Base-by-base conservation (phyloP, 1,284 basidiomycete species). In the Anthracocystis walkeri region DNA sequence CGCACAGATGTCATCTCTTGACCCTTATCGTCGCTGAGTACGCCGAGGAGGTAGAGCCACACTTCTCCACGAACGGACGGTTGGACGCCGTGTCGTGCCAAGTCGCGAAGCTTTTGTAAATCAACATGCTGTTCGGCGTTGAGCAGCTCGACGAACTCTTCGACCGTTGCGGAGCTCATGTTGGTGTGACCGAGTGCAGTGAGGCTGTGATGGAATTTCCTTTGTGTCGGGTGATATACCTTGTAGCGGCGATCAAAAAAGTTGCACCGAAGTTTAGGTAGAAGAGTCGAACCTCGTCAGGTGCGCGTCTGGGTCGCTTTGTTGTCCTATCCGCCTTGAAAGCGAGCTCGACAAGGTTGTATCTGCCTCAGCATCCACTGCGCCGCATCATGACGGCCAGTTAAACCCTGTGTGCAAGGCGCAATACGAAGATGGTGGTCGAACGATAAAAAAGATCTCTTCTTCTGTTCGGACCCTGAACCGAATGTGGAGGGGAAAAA, bases 1-100 rank as follows among this genome's bases (percentile, higher is more conserved):
- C 83, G 69, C 1, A 84, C 83, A 10, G 82, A 68, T 2, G 82
- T 83, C 82, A 84, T 84, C 58, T 84, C 83, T 50, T 84, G 81
- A 2, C 75, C 76, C 65, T 83, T 84, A 66, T 84, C 82, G 38
- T 77, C 77, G 41, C 81, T 80, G 7, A 84, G 79, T 7, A 84
- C 83, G 45, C 83, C 83, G 16, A 84, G 79, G 2, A 84, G 74
- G 55, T 84, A 84, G 18, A 84, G 74, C 83, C 83, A 84, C 14
- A 84, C 83, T 53, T 84, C 82, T 31, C 83, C 83, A 12, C 83
- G 79, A 0, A 84, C 83, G 18, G 71, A 68, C 0, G 82, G 70
- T 55, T 79, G 82, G 18, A 82, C 67, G 14, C 83, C 83, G 40
- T 84, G 83, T 0, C 83, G 66, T 6, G 83, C 79, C 27, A 82